These are phyloP conservation scores for Neocatenulostroma microsporum DNA, from an alignment of 2,329 filamentous ascomycete species.

Conservation along the genomic window DNA sequence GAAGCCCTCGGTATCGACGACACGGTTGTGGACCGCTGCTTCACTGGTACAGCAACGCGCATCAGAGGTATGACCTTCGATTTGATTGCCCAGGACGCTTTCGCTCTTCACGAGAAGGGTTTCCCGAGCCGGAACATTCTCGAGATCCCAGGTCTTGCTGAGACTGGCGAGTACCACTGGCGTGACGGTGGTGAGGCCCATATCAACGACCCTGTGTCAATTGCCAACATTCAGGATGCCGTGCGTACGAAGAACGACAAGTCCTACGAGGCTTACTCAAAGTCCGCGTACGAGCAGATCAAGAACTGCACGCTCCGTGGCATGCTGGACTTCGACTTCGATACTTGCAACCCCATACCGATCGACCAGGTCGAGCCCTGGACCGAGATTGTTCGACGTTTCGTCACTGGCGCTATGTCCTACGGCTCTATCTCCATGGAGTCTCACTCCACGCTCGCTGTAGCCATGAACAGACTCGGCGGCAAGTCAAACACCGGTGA, in stretches of 20 bases:
- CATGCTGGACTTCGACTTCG: constrained; percentile 92
- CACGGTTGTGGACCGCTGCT: constrained; percentile 85
- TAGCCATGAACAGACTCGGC: constrained; percentile 93
- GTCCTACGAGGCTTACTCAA: constrained; percentile 93
- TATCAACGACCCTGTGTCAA: constrained; percentile 87
- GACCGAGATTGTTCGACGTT: constrained; percentile 94
- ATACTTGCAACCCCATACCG: constrained; percentile 72
- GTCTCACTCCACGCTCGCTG: constrained; percentile 87
- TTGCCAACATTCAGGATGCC: constrained; percentile 95
- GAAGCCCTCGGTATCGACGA: constrained; percentile 92
- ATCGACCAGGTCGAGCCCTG: constrained; percentile 97
- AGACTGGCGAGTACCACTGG: constrained; percentile 98
- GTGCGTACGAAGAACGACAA: constrained; percentile 97
- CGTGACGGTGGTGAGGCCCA: constrained; percentile 92
- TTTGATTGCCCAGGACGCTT: constrained; percentile 85
- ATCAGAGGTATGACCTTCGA: constrained; percentile 93
- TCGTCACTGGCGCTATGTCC: constrained; percentile 96
- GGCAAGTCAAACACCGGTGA: constrained; percentile 98
- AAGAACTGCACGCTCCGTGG: constrained; percentile 93
- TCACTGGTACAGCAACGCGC: constrained; percentile 86
- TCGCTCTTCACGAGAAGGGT: constrained; percentile 89
- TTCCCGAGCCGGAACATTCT: constrained; percentile 75
- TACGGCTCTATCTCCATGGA: constrained; percentile 99
- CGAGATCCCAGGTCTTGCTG: constrained; percentile 69
- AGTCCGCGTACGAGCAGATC: constrained; percentile 89